Evolutionary conservation across 176 grass and related monocot species (phyloP).

Genomic region (Tuctoria greenei): DNA sequence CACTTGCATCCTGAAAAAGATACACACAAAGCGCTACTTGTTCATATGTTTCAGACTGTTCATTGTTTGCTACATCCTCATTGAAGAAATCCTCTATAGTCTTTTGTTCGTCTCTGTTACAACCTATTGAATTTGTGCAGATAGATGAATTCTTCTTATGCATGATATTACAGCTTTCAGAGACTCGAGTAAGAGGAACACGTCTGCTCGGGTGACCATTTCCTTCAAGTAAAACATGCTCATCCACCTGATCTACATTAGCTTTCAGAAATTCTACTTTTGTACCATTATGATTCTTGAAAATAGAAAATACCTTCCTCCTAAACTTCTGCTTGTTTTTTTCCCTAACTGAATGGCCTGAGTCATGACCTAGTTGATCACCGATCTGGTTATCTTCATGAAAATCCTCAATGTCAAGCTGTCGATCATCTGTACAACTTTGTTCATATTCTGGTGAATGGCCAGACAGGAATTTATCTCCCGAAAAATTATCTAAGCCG

Average conservation of each 20-base stretch:
- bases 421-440: conserved; percentile 9
- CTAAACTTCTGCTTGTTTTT: conserved; percentile 52
- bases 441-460: conserved; percentile 35
- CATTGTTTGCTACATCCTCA: conserved; percentile 43
- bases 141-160: conserved; percentile 14
- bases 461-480: conserved; percentile 20
- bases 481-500: conserved; percentile 30
- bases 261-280: conserved; percentile 33
- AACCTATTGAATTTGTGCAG: conserved; percentile 5
- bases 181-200: conserved; percentile 22
- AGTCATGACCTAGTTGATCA: conserved; percentile 34
- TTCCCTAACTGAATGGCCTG: conserved; percentile 38
- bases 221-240: conserved; percentile 35
- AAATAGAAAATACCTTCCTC: conserved; percentile 54
- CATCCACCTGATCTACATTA: conserved; percentile 30
- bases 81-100: conserved; percentile 58
- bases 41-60: conserved; percentile 67
- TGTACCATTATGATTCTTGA: conserved; percentile 49
- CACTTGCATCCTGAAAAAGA: conserved; percentile 59
- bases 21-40: conserved; percentile 64
- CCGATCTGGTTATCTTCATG: conserved; percentile 31
- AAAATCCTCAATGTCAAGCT: conserved; percentile 39
- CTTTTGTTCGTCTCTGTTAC: conserved; percentile 31
- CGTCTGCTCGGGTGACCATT: conserved; percentile 23
- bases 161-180: conserved; percentile 30